A percentile compares a stretch with the other conserved stretches of the same genome.
Evolutionary conservation across 2,329 filamentous ascomycete species (phyloP).

Genomic region (Stagonosporopsis vannaccii): DNA sequence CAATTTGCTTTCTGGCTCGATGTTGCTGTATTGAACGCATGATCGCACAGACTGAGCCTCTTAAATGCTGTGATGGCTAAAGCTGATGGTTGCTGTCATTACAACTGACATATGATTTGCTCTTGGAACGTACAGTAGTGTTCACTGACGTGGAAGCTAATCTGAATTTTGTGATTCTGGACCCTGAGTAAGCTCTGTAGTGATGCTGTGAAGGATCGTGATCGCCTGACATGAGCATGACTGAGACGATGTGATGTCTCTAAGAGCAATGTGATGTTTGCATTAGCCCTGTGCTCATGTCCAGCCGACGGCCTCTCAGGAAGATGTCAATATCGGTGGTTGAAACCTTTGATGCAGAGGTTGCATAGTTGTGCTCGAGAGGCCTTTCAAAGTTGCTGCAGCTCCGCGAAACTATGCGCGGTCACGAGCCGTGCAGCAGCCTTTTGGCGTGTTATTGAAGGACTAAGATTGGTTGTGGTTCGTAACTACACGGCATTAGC

Average conservation of each 20-base stretch:
- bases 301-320: no score
- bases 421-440: neutral
- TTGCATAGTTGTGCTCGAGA: neutral
- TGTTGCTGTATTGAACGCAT: neutral
- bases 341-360: neutral
- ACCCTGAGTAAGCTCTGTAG: neutral
- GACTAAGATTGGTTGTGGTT: neutral
- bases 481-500: neutral
- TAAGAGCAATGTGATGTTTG: neutral
- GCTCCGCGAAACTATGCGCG: no score
- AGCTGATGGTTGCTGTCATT: neutral
- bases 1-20: no score
- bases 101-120: neutral
- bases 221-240: neutral
- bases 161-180: neutral
- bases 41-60: neutral
- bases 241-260: neutral
- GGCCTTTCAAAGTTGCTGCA: neutral
- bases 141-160: neutral
- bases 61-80: neutral
- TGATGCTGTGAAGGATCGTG: neutral
- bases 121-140: neutral
- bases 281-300: no score
- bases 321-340: neutral
- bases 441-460: neutral